Conservation (phyloP, 768 basidiomycete genomes). For the Leccinum longicurvipes region DNA sequence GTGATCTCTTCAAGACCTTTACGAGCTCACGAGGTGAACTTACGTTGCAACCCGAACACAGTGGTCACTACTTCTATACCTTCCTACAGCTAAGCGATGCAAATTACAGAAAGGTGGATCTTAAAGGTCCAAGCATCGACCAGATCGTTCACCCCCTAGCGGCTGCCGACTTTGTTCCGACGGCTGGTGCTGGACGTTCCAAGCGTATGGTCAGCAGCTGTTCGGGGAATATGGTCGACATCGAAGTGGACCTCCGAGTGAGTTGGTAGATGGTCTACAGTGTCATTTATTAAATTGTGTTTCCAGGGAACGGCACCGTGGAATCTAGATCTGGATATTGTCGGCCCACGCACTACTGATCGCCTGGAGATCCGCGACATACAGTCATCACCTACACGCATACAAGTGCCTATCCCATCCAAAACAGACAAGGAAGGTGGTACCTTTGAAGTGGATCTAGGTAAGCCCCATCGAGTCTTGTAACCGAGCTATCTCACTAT, state of each 20-base stretch:
- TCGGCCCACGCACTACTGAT: slow-evolving; percentile 68
- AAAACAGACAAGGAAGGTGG: slow-evolving; percentile 67
- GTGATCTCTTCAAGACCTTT: slow-evolving; percentile 59
- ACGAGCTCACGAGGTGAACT: slow-evolving; percentile 74
- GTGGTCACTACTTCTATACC: slow-evolving; percentile 84
- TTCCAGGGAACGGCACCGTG: slow-evolving; percentile 85
- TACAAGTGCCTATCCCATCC: slow-evolving; percentile 68
- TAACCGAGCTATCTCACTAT: neutral
- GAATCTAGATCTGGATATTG: slow-evolving; percentile 79
- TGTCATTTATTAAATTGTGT: neutral
- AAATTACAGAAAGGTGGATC: slow-evolving; percentile 73
- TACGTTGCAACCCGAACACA: slow-evolving; percentile 80
- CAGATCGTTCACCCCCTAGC: slow-evolving; percentile 91
- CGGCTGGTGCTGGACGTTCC: slow-evolving; percentile 38
- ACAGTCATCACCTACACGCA: slow-evolving; percentile 47
- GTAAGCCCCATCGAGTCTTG: slow-evolving; percentile 38
- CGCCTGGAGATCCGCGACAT: slow-evolving; percentile 55
- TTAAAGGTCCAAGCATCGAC: slow-evolving; percentile 75
- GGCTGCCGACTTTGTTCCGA: slow-evolving; percentile 63
- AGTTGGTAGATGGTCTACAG: slow-evolving; percentile 16
- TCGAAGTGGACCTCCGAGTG: slow-evolving; percentile 81
- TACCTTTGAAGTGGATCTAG: slow-evolving; percentile 72
- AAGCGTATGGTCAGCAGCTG: slow-evolving; percentile 71
- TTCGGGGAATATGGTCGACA: slow-evolving; percentile 67
- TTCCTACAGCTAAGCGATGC: slow-evolving; percentile 79